A percentile compares a stretch with the other conserved stretches of the same genome.
Conservation (phyloP, 805 yeast genomes). For the Saturnispora kantuleensis region DNA sequence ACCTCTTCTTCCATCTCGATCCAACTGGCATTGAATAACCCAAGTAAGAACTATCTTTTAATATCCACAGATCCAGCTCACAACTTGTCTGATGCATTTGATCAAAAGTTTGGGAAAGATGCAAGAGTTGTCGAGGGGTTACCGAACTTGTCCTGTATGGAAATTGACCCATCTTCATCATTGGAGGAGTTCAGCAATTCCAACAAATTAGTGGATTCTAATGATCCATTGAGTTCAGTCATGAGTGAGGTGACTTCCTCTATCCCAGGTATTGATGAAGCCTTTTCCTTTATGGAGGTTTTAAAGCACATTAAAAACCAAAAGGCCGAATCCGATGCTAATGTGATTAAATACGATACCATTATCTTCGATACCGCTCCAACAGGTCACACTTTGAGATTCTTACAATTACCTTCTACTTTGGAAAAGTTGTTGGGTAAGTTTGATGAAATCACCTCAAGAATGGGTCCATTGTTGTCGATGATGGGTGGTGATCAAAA, state of each 20-base stretch:
- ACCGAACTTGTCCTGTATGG: slow-evolving; percentile 90
- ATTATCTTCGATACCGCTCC: slow-evolving; percentile 99
- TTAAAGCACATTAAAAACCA: slow-evolving; percentile 90
- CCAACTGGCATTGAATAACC: slow-evolving; percentile 80
- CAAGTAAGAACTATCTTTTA: slow-evolving; percentile 68
- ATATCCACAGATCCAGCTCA: slow-evolving; percentile 99
- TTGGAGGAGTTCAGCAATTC: slow-evolving; percentile 63
- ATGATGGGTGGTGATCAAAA: slow-evolving; percentile 59
- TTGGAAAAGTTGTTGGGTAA: slow-evolving; percentile 79
- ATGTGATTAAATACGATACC: slow-evolving; percentile 55
- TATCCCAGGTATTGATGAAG: slow-evolving; percentile 98
- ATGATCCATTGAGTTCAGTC: slow-evolving; percentile 58
- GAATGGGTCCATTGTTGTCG: slow-evolving; percentile 84
- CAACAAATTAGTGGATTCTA: slow-evolving; percentile 34
- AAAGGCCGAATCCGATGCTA: slow-evolving; percentile 22
- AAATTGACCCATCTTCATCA: slow-evolving; percentile 92
- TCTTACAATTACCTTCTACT: slow-evolving; percentile 89
- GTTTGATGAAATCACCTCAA: slow-evolving; percentile 75
- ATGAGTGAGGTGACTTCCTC: slow-evolving; percentile 89
- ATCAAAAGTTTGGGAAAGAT: slow-evolving; percentile 95
- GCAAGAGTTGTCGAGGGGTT: slow-evolving; percentile 90
- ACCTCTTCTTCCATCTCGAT: slow-evolving; percentile 93
- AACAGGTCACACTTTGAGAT: slow-evolving; percentile 95
- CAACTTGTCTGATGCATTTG: slow-evolving; percentile 93
- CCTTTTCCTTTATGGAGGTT: slow-evolving; percentile 94